Percentiles rank a stretch among this genome's conserved stretches.
phyloP scores from a whole-genome alignment of 2,329 filamentous ascomycete genomes.

The Setomelanomma holmii region DNA sequence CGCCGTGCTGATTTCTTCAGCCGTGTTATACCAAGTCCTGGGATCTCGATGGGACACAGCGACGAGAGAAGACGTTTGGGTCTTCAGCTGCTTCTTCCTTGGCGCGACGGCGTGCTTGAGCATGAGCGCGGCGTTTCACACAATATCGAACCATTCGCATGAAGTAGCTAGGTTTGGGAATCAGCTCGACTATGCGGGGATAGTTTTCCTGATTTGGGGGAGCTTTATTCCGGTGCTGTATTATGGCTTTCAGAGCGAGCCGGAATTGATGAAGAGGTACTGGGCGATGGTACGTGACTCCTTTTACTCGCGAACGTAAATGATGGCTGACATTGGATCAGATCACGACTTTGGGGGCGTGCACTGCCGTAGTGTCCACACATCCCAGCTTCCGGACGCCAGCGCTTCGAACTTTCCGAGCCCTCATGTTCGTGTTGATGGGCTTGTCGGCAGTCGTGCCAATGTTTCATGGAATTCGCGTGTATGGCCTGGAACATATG shows the following conservation, averaged over 20 bases:
- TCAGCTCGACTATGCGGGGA: slow-evolving; percentile 92
- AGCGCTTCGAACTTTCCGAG: slow-evolving; percentile 81
- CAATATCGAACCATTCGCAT: slow-evolving; percentile 83
- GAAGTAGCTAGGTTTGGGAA: slow-evolving; percentile 83
- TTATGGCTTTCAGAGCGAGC: slow-evolving; percentile 66
- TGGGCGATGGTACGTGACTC: slow-evolving; percentile 69
- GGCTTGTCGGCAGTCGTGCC: slow-evolving; percentile 85
- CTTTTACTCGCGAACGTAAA: neutral
- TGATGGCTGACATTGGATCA: slow-evolving; percentile 43
- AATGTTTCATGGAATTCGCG: slow-evolving; percentile 74
- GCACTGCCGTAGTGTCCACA: slow-evolving; percentile 78
- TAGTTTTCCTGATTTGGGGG: slow-evolving; percentile 89
- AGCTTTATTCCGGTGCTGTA: slow-evolving; percentile 85
- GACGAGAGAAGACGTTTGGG: slow-evolving; percentile 43
- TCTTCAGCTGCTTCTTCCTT: slow-evolving; percentile 49
- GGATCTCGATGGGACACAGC: slow-evolving; percentile 44
- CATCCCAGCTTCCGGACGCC: slow-evolving; percentile 85
- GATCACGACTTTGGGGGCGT: slow-evolving; percentile 80
- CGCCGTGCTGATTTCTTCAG: slow-evolving; percentile 25
- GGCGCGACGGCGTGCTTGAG: slow-evolving; percentile 55
- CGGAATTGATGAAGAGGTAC: slow-evolving; percentile 71
- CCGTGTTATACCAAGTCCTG: slow-evolving; percentile 32
- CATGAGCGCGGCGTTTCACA: slow-evolving; percentile 75
- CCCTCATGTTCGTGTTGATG: slow-evolving; percentile 87
- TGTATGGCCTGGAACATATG: slow-evolving; percentile 72